Conservation (phyloP, 441 rosid genomes). For the Populus trichocarpa region DNA sequence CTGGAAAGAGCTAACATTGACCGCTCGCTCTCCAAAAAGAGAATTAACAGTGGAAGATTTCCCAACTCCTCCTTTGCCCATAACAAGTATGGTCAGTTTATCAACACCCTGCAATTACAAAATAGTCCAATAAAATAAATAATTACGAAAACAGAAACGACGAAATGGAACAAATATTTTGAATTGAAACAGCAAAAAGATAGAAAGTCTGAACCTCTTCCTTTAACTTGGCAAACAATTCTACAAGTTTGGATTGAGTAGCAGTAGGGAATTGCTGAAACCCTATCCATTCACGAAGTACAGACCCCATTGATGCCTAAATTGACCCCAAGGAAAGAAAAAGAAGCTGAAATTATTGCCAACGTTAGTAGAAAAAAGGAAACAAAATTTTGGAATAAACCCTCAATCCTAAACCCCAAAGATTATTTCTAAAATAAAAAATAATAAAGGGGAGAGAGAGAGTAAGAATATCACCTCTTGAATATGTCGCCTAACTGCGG, state of each 20-base stretch:
- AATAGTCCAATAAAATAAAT: neutral
- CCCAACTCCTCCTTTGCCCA: conserved; percentile 97
- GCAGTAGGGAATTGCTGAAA: conserved; percentile 87
- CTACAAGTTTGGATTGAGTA: conserved; percentile 68
- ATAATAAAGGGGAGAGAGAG: neutral
- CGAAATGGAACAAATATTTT: neutral
- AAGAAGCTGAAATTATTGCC: neutral
- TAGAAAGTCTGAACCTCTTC: conserved; percentile 49
- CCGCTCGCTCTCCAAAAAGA: conserved; percentile 88
- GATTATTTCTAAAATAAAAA: neutral
- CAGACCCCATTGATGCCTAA: conserved; percentile 43
- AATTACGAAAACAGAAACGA: neutral
- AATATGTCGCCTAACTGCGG: too few relatives aligned
- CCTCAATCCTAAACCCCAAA: conserved; percentile 22
- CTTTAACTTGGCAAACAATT: conserved; percentile 70
- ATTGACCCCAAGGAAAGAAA: neutral
- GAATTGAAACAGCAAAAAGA: neutral
- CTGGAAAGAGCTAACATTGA: conserved; percentile 84
- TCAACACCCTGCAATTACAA: conserved; percentile 53
- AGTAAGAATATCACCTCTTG: neutral
- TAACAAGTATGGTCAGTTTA: conserved; percentile 79
- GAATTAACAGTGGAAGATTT: conserved; percentile 96
- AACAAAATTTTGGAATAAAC: neutral
- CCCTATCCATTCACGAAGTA: conserved; percentile 81
- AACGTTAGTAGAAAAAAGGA: neutral